A percentile compares a stretch with the other conserved stretches of the same genome.
Conservation (phyloP, 345 rosid species). For the Camelina sativa region DNA sequence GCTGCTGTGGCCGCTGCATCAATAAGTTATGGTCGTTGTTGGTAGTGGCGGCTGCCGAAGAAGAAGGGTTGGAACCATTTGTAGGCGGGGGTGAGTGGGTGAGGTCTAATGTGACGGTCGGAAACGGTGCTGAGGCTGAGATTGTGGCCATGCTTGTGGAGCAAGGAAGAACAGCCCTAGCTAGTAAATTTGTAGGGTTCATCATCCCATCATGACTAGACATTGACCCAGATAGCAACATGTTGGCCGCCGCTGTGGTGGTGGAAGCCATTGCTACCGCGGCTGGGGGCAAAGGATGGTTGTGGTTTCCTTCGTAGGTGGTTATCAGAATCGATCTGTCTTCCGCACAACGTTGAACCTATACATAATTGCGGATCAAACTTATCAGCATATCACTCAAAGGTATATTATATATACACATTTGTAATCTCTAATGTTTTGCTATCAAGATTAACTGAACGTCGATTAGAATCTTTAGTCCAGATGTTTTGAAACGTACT, state of each 20-base stretch:
- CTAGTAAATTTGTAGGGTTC: constrained; percentile 83
- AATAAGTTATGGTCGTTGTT: constrained; percentile 35
- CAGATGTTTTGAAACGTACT: constrained; percentile 32
- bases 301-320: constrained; percentile 94
- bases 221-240: constrained; percentile 93
- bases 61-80: constrained; percentile 47
- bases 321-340: constrained; percentile 83
- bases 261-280: constrained; percentile 98
- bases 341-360: constrained; percentile 97
- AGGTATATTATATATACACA: neutral
- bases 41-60: constrained; percentile 47
- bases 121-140: constrained; percentile 97
- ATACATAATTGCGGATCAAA: neutral
- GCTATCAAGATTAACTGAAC: neutral
- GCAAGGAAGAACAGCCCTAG: constrained; percentile 86
- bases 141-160: constrained; percentile 93
- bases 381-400: neutral
- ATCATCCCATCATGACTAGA: constrained; percentile 85
- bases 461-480: neutral
- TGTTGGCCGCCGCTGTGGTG: constrained; percentile 81
- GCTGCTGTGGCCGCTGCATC: constrained; percentile 30
- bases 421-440: neutral
- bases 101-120: constrained; percentile 93
- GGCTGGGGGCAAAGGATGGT: constrained; percentile 90
- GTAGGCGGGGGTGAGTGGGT: constrained; percentile 54